A percentile compares a stretch with the other conserved stretches of the same genome.
Evolutionary conservation across 108 stramenopile genomes (phyloP).

Genomic region (Cyclostephanos tholiformis): DNA sequence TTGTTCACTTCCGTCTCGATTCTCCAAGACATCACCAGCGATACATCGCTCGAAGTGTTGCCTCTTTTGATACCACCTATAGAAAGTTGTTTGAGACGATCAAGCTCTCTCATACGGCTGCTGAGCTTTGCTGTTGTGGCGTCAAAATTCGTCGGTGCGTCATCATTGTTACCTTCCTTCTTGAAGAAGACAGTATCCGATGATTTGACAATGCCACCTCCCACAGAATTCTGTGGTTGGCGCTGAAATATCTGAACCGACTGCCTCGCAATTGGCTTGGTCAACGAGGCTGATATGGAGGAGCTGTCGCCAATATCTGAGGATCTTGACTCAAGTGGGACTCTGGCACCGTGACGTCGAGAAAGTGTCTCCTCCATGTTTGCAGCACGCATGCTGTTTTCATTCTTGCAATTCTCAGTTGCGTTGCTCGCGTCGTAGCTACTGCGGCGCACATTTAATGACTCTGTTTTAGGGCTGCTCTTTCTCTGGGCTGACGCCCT

Average conservation of each 20-base stretch:
- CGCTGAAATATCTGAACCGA: too few relatives aligned
- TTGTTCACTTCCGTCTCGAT: neutral
- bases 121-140: neutral
- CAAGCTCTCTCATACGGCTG: neutral
- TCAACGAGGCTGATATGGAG: too few relatives aligned
- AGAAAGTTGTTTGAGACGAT: slow-evolving; percentile 7
- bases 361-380: neutral
- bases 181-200: neutral
- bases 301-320: too few relatives aligned
- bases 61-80: neutral
- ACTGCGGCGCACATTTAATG: neutral
- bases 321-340: neutral
- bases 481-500: neutral
- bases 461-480: neutral
- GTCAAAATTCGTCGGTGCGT: slow-evolving; percentile 1
- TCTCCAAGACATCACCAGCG: neutral
- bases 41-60: neutral
- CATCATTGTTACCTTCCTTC: neutral
- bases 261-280: too few relatives aligned
- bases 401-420: neutral
- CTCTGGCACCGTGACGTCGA: neutral
- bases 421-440: neutral
- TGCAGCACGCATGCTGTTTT: neutral
- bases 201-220: too few relatives aligned
- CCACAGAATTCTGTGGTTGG: too few relatives aligned